phyloP scores from a whole-genome alignment of 495 filamentous ascomycete species.

The Geopyxis carbonaria region DNA sequence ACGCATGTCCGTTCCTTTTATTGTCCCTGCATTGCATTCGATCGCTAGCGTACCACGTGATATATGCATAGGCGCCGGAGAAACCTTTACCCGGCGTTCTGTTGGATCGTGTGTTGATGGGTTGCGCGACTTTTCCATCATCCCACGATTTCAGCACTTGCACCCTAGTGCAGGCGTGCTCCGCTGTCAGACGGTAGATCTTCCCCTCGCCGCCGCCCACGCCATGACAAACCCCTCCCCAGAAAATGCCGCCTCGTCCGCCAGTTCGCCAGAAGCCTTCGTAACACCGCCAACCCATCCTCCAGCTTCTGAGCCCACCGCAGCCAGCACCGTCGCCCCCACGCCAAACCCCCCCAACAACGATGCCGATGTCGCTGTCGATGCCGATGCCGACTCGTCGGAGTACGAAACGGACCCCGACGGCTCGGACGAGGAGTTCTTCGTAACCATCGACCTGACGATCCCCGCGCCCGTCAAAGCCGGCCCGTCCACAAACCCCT shows the following conservation, averaged over 20 bases:
- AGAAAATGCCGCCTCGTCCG: background rate
- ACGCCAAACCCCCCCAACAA: background rate
- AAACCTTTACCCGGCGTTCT: too few relatives aligned
- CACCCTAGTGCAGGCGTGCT: too few relatives aligned
- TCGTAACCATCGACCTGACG: conserved; percentile 37
- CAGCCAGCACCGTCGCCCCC: background rate
- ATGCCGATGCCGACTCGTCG: conserved; percentile 13
- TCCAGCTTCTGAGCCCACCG: background rate
- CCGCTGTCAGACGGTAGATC: too few relatives aligned
- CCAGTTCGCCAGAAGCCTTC: background rate
- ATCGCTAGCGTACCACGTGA: too few relatives aligned
- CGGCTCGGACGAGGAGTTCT: conserved; percentile 31
- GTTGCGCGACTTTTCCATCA: too few relatives aligned
- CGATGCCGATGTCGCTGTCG: background rate
- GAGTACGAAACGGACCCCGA: background rate
- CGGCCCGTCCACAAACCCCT: conserved; percentile 22
- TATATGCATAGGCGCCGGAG: too few relatives aligned
- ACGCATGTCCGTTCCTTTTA: too few relatives aligned
- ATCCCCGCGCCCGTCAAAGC: conserved; percentile 28
- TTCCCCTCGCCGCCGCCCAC: too few relatives aligned
- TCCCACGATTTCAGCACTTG: too few relatives aligned
- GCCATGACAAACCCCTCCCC: background rate
- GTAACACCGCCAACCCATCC: background rate
- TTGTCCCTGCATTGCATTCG: too few relatives aligned
- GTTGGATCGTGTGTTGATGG: too few relatives aligned